These are phyloP conservation scores for Colletotrichum sp. DNA, from an alignment of 2,329 filamentous ascomycete species.

Conservation along the genomic window DNA sequence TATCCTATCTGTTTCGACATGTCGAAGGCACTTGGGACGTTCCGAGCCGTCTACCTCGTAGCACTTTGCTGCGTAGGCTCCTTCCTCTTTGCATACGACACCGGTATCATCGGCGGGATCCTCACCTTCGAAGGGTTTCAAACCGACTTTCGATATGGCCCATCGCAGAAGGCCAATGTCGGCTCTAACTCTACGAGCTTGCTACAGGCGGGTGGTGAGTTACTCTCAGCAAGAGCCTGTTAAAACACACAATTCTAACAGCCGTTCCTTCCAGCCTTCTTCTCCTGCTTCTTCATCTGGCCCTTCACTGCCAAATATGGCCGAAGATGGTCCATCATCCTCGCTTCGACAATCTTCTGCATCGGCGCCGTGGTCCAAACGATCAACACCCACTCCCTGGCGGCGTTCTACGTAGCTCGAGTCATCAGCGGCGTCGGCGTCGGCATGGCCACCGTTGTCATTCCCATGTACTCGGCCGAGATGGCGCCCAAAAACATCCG, in stretches of 20 bases:
- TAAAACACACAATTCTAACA: background rate
- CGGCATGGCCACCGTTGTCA: slow-evolving; percentile 44
- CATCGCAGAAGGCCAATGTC: slow-evolving; percentile 33
- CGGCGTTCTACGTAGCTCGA: slow-evolving; percentile 42
- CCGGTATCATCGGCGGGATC: slow-evolving; percentile 46
- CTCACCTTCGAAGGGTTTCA: slow-evolving; percentile 43
- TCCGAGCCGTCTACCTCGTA: slow-evolving; percentile 41
- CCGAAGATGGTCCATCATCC: slow-evolving; percentile 42
- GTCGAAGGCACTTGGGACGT: slow-evolving; percentile 32
- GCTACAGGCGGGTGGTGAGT: slow-evolving; percentile 44
- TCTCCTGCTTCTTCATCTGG: slow-evolving; percentile 48
- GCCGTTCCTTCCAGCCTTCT: slow-evolving; percentile 35
- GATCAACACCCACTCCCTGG: slow-evolving; percentile 40
- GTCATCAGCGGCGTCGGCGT: slow-evolving; percentile 39
- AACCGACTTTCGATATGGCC: slow-evolving; percentile 38
- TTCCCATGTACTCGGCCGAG: slow-evolving; percentile 51
- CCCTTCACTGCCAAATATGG: slow-evolving; percentile 46
- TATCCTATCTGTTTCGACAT: background rate
- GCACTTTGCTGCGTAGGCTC: slow-evolving; percentile 42
- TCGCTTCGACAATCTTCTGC: slow-evolving; percentile 48
- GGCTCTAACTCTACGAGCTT: slow-evolving; percentile 45
- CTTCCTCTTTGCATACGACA: slow-evolving; percentile 48
- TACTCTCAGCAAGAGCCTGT: background rate
- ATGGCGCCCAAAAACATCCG: slow-evolving; percentile 52
- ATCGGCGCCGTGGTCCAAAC: slow-evolving; percentile 45